Evolutionary conservation across 768 basidiomycete genomes (phyloP).

Genomic region (Gloeopeniophorella convolvens): DNA sequence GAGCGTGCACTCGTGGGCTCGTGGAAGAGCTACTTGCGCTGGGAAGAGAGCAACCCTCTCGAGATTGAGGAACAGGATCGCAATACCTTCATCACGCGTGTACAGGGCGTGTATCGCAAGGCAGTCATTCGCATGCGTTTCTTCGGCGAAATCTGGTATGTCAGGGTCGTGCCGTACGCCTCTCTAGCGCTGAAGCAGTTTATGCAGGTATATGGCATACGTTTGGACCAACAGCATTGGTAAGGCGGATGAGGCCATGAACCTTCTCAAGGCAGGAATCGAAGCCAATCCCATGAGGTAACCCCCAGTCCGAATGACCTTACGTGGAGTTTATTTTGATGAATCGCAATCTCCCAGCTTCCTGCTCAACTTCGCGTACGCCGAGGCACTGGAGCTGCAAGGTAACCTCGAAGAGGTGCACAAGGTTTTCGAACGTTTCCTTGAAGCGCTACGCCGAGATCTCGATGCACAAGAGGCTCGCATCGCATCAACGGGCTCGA

Average conservation of each 20-base stretch:
- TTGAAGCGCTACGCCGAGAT: conserved; percentile 54
- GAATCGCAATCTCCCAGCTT: conserved; percentile 44
- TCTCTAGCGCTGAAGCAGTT: background rate
- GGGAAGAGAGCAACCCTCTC: conserved; percentile 92
- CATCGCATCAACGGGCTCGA: conserved; percentile 32
- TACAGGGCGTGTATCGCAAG: conserved; percentile 82
- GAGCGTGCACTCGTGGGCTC: conserved; percentile 73
- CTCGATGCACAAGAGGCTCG: conserved; percentile 54
- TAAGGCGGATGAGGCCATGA: conserved; percentile 73
- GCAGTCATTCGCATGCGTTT: conserved; percentile 90
- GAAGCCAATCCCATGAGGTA: conserved; percentile 83
- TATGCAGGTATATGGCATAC: conserved; percentile 81
- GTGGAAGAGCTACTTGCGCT: conserved; percentile 92
- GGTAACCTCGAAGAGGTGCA: conserved; percentile 67
- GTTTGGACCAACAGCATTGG: conserved; percentile 71
- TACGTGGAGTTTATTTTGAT: background rate
- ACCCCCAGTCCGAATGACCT: conserved; percentile 8
- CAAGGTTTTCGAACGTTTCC: conserved; percentile 62
- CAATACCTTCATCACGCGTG: conserved; percentile 53
- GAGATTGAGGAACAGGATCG: conserved; percentile 85
- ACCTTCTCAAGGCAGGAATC: conserved; percentile 77
- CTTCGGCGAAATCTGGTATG: conserved; percentile 90
- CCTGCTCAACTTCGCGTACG: conserved; percentile 84
- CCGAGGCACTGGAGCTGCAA: conserved; percentile 61
- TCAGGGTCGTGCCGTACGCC: conserved; percentile 1